Evolutionary conservation across 192 early-diverging fungal species (phyloP).

Genomic region (Spinellus fusiger): DNA sequence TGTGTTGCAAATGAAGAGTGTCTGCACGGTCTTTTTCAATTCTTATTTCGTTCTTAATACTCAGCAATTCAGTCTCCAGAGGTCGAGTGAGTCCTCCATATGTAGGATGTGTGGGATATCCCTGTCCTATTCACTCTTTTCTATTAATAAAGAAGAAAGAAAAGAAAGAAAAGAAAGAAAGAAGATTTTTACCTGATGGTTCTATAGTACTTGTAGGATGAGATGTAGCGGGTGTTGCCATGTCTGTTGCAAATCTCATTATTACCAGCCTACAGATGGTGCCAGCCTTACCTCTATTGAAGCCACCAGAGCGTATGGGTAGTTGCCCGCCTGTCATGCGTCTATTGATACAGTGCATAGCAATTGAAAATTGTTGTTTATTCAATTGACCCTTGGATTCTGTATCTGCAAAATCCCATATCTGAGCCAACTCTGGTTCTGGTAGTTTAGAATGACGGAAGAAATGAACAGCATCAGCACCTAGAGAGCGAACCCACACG

Average conservation of each 20-base stretch:
- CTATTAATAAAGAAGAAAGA: too few relatives aligned
- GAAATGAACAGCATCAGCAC: constrained; percentile 28
- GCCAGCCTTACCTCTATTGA: constrained; percentile 4
- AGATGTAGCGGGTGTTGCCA: too few relatives aligned
- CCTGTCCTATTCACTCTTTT: too few relatives aligned
- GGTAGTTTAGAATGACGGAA: constrained; percentile 30
- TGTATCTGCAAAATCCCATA: constrained; percentile 60
- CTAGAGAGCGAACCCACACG: too few relatives aligned
- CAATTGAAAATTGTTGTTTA: constrained; percentile 69
- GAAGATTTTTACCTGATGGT: too few relatives aligned
- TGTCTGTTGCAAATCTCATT: too few relatives aligned
- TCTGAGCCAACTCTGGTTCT: constrained; percentile 27
- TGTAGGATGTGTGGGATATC: too few relatives aligned
- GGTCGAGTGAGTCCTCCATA: too few relatives aligned
- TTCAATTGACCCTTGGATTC: constrained; percentile 49
- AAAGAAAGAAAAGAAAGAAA: too few relatives aligned
- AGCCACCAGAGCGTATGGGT: constrained; percentile 39
- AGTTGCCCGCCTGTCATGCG: constrained; percentile 46
- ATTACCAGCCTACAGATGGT: too few relatives aligned
- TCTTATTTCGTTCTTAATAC: constrained; percentile 50
- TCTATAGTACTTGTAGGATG: too few relatives aligned
- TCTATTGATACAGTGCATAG: constrained; percentile 70
- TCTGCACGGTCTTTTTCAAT: constrained; percentile 48
- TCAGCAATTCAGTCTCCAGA: constrained; percentile 21
- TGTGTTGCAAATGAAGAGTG: constrained; percentile 50